These are phyloP conservation scores for Erythrobasidium yunnanense DNA, from an alignment of 768 basidiomycete genomes.

Conservation along the genomic window DNA sequence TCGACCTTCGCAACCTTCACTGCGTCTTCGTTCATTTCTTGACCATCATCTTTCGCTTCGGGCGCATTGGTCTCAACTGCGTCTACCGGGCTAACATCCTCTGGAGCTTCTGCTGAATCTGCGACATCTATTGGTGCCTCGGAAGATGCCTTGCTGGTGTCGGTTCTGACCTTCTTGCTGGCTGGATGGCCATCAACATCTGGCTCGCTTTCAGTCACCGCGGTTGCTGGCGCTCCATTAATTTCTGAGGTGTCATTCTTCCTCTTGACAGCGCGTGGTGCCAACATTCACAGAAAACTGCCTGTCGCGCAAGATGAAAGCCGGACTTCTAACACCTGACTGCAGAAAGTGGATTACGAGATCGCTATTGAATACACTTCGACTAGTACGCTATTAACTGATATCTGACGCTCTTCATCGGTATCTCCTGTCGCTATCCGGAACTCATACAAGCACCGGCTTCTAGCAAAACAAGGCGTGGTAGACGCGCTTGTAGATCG, in stretches of 20 bases:
- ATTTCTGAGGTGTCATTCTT: no score
- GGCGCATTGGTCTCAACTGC: background rate
- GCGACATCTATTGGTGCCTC: background rate
- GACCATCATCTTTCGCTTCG: background rate
- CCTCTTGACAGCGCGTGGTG: conserved; percentile 25
- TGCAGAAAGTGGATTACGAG: no score
- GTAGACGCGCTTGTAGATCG: conserved; percentile 1
- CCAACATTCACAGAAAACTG: conserved; percentile 8
- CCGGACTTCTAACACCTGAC: no score
- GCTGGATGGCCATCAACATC: background rate
- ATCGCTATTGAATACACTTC: no score
- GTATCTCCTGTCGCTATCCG: no score
- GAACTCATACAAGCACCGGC: background rate
- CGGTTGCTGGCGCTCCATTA: no score
- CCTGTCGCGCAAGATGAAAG: no score
- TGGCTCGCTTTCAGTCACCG: background rate
- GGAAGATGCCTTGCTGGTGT: no score
- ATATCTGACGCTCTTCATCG: no score
- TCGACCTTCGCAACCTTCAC: background rate
- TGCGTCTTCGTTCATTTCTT: background rate
- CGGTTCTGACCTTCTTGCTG: background rate
- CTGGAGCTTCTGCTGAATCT: background rate
- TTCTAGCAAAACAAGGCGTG: conserved; percentile 11
- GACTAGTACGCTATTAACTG: no score
- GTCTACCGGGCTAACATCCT: background rate